Percentiles rank a stretch among this genome's conserved stretches.
Conservation (phyloP, 1,284 basidiomycete genomes). For the Phlebopus sp. region DNA sequence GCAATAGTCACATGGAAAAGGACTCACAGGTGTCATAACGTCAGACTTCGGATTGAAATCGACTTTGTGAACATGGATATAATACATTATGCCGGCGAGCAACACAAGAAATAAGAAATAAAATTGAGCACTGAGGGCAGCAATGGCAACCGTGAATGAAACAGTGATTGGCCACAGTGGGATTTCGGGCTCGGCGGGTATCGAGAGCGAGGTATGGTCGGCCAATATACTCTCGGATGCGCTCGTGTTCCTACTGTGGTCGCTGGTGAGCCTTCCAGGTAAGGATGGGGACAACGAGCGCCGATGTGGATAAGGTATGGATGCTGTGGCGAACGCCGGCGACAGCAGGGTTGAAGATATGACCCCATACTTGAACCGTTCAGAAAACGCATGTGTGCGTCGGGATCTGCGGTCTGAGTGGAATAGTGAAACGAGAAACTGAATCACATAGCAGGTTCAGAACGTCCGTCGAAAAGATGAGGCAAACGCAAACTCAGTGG, state of each 20-base stretch:
- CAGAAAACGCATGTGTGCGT: conserved; percentile 53
- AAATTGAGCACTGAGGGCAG: conserved; percentile 49
- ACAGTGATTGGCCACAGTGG: conserved; percentile 40
- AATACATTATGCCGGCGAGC: conserved; percentile 40
- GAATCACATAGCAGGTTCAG: conserved; percentile 18
- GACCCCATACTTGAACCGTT: conserved; percentile 82
- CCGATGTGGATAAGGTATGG: conserved; percentile 27
- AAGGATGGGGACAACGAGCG: conserved; percentile 35
- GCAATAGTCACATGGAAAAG: background rate
- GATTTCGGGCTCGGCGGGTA: conserved; percentile 31
- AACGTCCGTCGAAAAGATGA: background rate
- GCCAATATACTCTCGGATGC: conserved; percentile 27
- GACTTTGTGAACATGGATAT: conserved; percentile 37
- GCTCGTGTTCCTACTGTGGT: conserved; percentile 42
- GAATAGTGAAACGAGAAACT: conserved; percentile 33
- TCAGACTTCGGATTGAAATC: conserved; percentile 42
- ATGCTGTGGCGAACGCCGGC: conserved; percentile 38
- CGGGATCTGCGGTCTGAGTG: conserved; percentile 16
- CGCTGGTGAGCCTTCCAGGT: conserved; percentile 42
- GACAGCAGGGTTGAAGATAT: conserved; percentile 77
- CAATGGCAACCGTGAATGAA: conserved; percentile 37
- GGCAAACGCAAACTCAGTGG: conserved; percentile 10
- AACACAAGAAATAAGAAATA: conserved; percentile 44
- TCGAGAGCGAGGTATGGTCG: conserved; percentile 23
- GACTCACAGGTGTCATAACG: conserved; percentile 51